A percentile compares a stretch with the other conserved stretches of the same genome.
These are phyloP conservation scores for Guillardia theta DNA, from an alignment of 78 protist species.

Conservation along the genomic window DNA sequence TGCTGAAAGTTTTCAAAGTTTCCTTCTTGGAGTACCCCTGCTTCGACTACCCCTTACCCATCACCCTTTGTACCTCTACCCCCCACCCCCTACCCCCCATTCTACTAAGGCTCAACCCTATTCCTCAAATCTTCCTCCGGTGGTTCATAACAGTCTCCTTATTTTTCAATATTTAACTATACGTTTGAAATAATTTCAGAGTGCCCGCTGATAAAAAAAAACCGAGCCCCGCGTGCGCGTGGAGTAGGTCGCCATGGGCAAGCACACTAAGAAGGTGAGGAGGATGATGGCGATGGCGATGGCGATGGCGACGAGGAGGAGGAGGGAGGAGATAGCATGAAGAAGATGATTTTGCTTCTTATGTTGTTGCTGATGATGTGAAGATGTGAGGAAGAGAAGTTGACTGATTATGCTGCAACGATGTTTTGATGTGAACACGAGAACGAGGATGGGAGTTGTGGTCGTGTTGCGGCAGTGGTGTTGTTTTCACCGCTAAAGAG, in stretches of 20 bases:
- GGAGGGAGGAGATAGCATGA: too few relatives aligned
- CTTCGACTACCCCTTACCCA: background rate
- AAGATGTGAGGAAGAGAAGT: background rate
- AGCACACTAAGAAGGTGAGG: constrained; percentile 95
- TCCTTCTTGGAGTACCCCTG: background rate
- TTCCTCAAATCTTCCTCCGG: background rate
- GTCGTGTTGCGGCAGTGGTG: too few relatives aligned
- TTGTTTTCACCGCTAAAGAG: too few relatives aligned
- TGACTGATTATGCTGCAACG: background rate
- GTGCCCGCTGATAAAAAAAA: background rate
- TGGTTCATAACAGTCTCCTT: background rate
- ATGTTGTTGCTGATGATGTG: background rate
- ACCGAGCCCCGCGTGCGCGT: background rate
- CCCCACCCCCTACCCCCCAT: background rate
- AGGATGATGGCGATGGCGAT: background rate
- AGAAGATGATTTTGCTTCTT: background rate
- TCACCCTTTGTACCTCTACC: background rate
- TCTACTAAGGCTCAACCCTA: background rate
- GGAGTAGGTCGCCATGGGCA: constrained; percentile 67
- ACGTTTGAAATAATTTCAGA: background rate
- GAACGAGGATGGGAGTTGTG: background rate
- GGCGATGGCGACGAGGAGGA: too few relatives aligned
- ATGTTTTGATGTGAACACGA: background rate
- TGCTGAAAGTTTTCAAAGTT: too few relatives aligned
- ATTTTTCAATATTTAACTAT: background rate